Evolutionary conservation across 225 moss, liverwort and hornwort species (phyloP).

Genomic region (Physcomitrellopsis africana): DNA sequence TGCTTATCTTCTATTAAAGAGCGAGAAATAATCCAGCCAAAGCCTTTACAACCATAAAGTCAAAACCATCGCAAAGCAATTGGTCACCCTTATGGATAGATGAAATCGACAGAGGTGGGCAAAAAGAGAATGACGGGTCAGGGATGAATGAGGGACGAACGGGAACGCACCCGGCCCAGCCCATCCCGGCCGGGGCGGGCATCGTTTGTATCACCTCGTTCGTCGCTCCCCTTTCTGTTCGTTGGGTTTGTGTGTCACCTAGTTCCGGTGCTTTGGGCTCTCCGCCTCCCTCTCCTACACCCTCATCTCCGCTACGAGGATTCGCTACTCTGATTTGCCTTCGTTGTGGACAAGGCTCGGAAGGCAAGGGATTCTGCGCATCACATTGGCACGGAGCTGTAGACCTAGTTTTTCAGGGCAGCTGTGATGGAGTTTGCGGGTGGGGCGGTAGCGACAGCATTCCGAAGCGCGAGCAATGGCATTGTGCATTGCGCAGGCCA

Average conservation of each 20-base stretch:
- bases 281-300: background rate
- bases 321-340: background rate
- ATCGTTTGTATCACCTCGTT: background rate
- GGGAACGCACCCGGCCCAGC: slow-evolving; percentile 35
- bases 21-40: too few species aligned
- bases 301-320: background rate
- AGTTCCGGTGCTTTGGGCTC: slow-evolving; percentile 5
- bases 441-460: slow-evolving; percentile 7
- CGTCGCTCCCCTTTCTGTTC: background rate
- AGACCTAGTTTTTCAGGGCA: too few species aligned
- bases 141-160: slow-evolving; percentile 61
- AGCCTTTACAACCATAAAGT: too few species aligned
- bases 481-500: slow-evolving; percentile 53
- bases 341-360: background rate
- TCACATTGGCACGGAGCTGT: background rate
- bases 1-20: too few species aligned
- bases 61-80: too few species aligned
- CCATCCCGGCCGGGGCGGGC: slow-evolving; percentile 43
- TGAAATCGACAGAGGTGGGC: too few species aligned
- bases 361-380: background rate
- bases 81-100: too few species aligned
- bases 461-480: slow-evolving; percentile 72
- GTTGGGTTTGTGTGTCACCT: background rate
- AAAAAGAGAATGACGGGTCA: too few species aligned
- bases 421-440: slow-evolving; percentile 38